Evolutionary conservation across 2,329 filamentous ascomycete species (phyloP).

Genomic region (Sporothrix mexicana): DNA sequence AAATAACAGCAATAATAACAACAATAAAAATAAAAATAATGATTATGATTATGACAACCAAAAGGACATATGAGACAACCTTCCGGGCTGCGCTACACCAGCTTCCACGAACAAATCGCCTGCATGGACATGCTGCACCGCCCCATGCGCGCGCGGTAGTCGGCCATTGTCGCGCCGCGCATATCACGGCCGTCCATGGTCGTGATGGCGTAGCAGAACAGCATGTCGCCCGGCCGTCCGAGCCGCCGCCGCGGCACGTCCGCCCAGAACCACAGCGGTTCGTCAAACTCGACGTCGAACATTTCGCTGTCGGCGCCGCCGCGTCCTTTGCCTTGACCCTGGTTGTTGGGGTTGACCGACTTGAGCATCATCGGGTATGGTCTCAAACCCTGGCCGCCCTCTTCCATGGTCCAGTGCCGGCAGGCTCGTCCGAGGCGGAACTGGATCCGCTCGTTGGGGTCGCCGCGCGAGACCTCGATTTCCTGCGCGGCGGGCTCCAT

Average conservation of each 20-base stretch:
- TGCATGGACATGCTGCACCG: slow-evolving; percentile 53
- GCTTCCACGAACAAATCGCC: slow-evolving; percentile 56
- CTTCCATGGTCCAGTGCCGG: slow-evolving; percentile 79
- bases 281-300: slow-evolving; percentile 73
- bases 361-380: slow-evolving; percentile 74
- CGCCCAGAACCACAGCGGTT: slow-evolving; percentile 77
- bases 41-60: background rate
- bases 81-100: slow-evolving; percentile 47
- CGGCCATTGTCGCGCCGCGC: slow-evolving; percentile 55
- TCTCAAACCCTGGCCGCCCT: slow-evolving; percentile 68
- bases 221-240: slow-evolving; percentile 70
- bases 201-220: slow-evolving; percentile 67
- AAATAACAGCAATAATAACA: background rate
- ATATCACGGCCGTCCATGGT: slow-evolving; percentile 53
- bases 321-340: slow-evolving; percentile 60
- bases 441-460: slow-evolving; percentile 63
- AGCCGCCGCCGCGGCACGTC: slow-evolving; percentile 72
- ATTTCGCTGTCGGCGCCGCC: slow-evolving; percentile 58
- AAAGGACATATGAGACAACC: background rate
- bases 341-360: slow-evolving; percentile 69
- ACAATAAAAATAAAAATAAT: background rate
- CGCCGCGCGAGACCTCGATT: slow-evolving; percentile 55
- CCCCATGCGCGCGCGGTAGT: slow-evolving; percentile 53
- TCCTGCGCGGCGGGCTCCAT: slow-evolving; percentile 64
- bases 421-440: slow-evolving; percentile 84